Percentiles rank a stretch among this genome's conserved stretches.
Conservation (phyloP, 331 rosid genomes). For the Telfairia occidentalis region DNA sequence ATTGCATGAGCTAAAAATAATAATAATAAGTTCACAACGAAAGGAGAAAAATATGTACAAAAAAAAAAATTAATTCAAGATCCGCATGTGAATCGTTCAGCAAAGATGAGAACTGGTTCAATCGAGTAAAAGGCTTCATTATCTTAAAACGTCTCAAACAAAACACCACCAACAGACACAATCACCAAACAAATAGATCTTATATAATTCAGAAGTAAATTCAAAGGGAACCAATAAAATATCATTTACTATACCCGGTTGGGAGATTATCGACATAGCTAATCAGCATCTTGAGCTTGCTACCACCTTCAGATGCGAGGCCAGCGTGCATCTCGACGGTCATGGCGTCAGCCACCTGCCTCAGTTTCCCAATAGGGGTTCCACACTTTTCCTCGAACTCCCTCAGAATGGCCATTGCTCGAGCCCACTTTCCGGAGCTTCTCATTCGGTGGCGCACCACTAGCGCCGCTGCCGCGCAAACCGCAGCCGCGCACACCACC, state of each 20-base stretch:
- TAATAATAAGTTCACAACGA: background rate
- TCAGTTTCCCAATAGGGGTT: slow-evolving; percentile 61
- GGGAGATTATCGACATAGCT: slow-evolving; percentile 90
- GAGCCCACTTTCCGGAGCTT: slow-evolving; percentile 54
- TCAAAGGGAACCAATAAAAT: background rate
- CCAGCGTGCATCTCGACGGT: slow-evolving; percentile 95
- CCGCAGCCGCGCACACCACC: slow-evolving; percentile 67
- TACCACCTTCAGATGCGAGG: slow-evolving; percentile 88
- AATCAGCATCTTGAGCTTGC: slow-evolving; percentile 95
- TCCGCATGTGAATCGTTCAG: background rate
- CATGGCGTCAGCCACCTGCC: slow-evolving; percentile 81
- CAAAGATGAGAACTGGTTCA: background rate
- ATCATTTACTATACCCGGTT: slow-evolving; percentile 44
- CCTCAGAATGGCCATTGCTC: slow-evolving; percentile 38
- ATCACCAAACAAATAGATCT: background rate
- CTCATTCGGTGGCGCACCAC: slow-evolving; percentile 40
- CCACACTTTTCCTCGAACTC: slow-evolving; percentile 65
- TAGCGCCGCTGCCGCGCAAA: slow-evolving; percentile 61
- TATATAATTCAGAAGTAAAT: background rate
- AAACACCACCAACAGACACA: background rate
- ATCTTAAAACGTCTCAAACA: background rate
- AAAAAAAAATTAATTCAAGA: too few species aligned
- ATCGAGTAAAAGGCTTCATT: background rate
- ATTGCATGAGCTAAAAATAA: background rate
- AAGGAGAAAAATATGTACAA: background rate